A percentile compares a stretch with the other conserved stretches of the same genome.
Conservation (phyloP, 139 green algal genomes). For the Chlamydomonas incerta region DNA sequence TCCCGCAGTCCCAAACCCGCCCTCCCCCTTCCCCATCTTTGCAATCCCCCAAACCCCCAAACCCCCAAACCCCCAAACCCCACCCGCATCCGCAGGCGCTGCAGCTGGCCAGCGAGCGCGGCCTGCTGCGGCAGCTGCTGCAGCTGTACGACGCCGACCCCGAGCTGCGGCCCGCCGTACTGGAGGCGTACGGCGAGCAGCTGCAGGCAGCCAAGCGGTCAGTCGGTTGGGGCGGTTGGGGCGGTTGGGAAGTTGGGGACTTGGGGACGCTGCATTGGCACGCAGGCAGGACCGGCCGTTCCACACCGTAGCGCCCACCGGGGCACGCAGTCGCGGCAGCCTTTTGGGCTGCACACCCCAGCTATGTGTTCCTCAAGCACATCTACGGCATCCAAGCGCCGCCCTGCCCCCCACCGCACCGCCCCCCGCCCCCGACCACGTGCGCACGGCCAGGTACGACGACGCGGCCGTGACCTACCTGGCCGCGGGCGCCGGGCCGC, state of each 20-base stretch:
- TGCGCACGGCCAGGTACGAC: constrained; percentile 68
- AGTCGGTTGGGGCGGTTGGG: background rate
- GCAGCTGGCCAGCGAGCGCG: constrained; percentile 70
- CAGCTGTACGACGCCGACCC: constrained; percentile 48
- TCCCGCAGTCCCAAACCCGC: no score
- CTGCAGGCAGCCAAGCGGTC: constrained; percentile 2
- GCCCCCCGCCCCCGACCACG: constrained; percentile 32
- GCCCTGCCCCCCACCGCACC: no score
- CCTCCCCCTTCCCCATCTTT: no score
- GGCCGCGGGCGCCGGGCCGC: constrained; percentile 61
- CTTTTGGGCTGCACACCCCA: no score
- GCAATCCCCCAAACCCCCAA: no score
- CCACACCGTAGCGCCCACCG: no score
- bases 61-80: background rate
- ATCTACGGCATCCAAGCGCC: no score
- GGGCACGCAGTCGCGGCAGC: no score
- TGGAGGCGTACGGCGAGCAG: constrained; percentile 32
- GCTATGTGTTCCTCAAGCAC: no score
- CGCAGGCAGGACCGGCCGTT: no score
- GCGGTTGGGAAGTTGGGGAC: no score
- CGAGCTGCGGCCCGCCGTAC: background rate
- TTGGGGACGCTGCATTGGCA: no score
- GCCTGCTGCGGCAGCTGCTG: constrained; percentile 83
- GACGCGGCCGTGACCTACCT: constrained; percentile 81
- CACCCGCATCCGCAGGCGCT: constrained; percentile 54